These are phyloP conservation scores for Urochloa ruziziensis DNA, from an alignment of 176 grass and related monocot genomes.

Conservation along the genomic window DNA sequence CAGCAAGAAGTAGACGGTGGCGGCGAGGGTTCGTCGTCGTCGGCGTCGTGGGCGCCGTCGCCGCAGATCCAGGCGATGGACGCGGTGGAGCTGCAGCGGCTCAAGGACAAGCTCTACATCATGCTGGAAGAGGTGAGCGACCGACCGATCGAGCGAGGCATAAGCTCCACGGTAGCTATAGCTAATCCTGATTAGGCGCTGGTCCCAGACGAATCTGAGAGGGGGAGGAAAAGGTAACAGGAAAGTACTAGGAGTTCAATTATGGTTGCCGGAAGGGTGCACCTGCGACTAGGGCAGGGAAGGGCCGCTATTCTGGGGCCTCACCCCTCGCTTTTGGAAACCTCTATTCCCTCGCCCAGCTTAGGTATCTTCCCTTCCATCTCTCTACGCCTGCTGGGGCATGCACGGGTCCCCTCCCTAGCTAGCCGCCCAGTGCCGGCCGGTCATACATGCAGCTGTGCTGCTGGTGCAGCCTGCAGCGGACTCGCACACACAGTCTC, in stretches of 20 bases:
- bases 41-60: constrained; percentile 44
- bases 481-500: constrained; percentile 2
- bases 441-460: constrained; percentile 35
- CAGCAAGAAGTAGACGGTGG: constrained; percentile 27
- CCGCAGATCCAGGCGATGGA: constrained; percentile 67
- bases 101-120: constrained; percentile 79
- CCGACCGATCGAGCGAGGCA: background rate
- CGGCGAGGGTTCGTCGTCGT: constrained; percentile 58
- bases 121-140: constrained; percentile 94
- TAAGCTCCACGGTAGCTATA: background rate
- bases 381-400: background rate
- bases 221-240: background rate
- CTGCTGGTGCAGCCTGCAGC: constrained; percentile 9
- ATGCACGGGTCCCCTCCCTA: constrained; percentile 29
- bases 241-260: constrained; percentile 44
- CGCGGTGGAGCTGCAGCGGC: constrained; percentile 72
- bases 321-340: constrained; percentile 82
- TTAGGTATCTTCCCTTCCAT: constrained; percentile 29
- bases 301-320: constrained; percentile 57
- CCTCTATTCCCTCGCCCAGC: constrained; percentile 73
- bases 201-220: constrained; percentile 34
- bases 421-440: no score
- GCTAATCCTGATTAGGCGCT: constrained; percentile 33
- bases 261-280: constrained; percentile 64
- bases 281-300: constrained; percentile 67